Base-by-base conservation (phyloP, 768 basidiomycete species). In the Chlorophyllum brunneum region DNA sequence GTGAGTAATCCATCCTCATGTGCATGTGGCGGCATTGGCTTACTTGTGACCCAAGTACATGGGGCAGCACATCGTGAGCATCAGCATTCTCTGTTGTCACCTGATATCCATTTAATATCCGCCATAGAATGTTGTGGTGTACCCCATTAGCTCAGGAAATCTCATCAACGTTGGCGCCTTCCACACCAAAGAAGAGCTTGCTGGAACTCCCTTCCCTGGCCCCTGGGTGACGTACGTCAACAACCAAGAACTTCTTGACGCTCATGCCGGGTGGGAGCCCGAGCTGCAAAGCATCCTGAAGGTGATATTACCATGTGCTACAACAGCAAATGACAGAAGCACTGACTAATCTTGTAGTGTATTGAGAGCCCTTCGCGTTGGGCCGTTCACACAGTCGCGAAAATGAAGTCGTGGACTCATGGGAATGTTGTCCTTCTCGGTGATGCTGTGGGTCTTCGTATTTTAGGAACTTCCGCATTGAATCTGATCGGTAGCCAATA, bases 221-320 rank as follows among this genome's bases (percentile, higher is more conserved):
- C 61, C 72, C 0, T 72, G 72, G 67, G 72, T 77, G 2, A 58
- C 61, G 20, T 66, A 72, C 11, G 58, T 71, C 0, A 62, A 67
- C 5, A 67, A 66, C 27, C 66, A 72, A 15, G 72, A 79, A 46
- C 22, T 80, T 1, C 54, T 69, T 4, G 56, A 63, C 4, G 64
- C 65, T 9, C 79, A 75, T 54, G 57, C 58, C 8, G 59, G 65
- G 22, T 77, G 81, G 65, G 80, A 81, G 53, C 63, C 71, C 5
- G 77, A 80, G 18, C 65, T 73, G 1, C 67, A 68, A 52, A 65
- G 67, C 0, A 56, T 82, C 4, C 59, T 82, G 5, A 57, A 75
- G 64, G 80, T 79, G 46, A 24, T 55, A 53, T 9, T 31, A n/a
- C 13, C 22, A 5, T 4, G 39, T 15, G 20, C n/a, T 29, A n/a